Evolutionary conservation across 345 rosid genomes (phyloP).

Genomic region (Bruguiera sexangula): DNA sequence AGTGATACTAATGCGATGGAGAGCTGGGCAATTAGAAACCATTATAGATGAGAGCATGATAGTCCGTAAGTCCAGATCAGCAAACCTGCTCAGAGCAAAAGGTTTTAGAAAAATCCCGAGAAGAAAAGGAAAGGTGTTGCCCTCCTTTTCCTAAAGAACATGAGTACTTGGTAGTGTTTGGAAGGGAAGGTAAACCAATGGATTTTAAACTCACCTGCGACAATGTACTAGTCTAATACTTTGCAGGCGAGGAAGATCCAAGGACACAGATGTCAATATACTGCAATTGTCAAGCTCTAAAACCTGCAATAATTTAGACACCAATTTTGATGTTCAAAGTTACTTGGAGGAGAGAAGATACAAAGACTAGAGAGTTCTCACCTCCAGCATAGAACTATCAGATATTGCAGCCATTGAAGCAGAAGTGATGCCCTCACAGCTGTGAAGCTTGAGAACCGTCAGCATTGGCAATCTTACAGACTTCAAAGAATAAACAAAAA

Average conservation of each 20-base stretch:
- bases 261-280: slow-evolving; percentile 74
- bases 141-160: neutral
- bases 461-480: slow-evolving; percentile 83
- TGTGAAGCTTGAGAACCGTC: slow-evolving; percentile 84
- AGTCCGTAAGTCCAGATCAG: slow-evolving; percentile 70
- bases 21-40: slow-evolving; percentile 82
- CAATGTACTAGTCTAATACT: slow-evolving; percentile 66
- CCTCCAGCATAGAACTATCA: slow-evolving; percentile 72
- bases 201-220: slow-evolving; percentile 27
- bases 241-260: slow-evolving; percentile 78
- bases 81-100: slow-evolving; percentile 46
- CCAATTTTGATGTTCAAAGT: slow-evolving; percentile 4
- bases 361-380: slow-evolving; percentile 24
- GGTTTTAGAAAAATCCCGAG: neutral
- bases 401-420: slow-evolving; percentile 93
- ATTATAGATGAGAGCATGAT: slow-evolving; percentile 68
- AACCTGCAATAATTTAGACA: slow-evolving; percentile 47
- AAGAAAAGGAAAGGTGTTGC: too few species aligned
- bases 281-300: slow-evolving; percentile 93
- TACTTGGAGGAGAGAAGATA: slow-evolving; percentile 4
- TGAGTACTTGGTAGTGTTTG: neutral
- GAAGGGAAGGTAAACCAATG: slow-evolving; percentile 6
- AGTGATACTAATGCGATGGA: slow-evolving; percentile 66
- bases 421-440: slow-evolving; percentile 92
- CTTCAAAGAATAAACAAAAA: slow-evolving; percentile 43